A percentile compares a stretch with the other conserved stretches of the same genome.
Conservation (phyloP, 106 monocot species). For the Agapanthus africanus region DNA sequence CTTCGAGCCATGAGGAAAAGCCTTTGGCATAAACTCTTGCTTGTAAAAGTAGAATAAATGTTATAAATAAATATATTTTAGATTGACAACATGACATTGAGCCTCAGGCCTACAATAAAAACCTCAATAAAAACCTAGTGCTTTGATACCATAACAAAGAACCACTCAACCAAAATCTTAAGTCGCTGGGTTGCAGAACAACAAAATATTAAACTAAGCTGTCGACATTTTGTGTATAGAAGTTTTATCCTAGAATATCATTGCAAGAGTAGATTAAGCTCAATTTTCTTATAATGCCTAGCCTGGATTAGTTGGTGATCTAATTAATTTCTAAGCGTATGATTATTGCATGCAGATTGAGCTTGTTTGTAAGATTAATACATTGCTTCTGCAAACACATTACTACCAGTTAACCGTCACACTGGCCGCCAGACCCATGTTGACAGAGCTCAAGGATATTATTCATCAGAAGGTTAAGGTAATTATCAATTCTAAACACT, state of each 20-base stretch:
- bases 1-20: too few relatives aligned
- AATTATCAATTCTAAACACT: conserved; percentile 12
- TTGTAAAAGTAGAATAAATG: too few relatives aligned
- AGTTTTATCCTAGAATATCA: not conserved
- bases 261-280: not conserved
- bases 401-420: conserved; percentile 75
- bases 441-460: conserved; percentile 58
- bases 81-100: too few relatives aligned
- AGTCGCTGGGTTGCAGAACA: too few relatives aligned
- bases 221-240: too few relatives aligned
- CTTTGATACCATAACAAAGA: too few relatives aligned
- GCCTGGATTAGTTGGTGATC: not conserved
- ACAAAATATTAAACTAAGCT: too few relatives aligned
- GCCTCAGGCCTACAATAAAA: too few relatives aligned
- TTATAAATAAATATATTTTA: too few relatives aligned
- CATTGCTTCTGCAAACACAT: conserved; percentile 75
- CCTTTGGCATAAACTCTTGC: too few relatives aligned
- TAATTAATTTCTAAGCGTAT: not conserved
- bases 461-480: conserved; percentile 73
- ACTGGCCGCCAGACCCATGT: conserved; percentile 47
- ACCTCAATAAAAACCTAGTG: too few relatives aligned
- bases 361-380: conserved; percentile 60
- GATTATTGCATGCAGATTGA: conserved; percentile 54
- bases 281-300: not conserved
- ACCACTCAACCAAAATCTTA: too few relatives aligned